Base-by-base conservation (phyloP, 176 grass and related monocot species). In the Elymus sibiricus region DNA sequence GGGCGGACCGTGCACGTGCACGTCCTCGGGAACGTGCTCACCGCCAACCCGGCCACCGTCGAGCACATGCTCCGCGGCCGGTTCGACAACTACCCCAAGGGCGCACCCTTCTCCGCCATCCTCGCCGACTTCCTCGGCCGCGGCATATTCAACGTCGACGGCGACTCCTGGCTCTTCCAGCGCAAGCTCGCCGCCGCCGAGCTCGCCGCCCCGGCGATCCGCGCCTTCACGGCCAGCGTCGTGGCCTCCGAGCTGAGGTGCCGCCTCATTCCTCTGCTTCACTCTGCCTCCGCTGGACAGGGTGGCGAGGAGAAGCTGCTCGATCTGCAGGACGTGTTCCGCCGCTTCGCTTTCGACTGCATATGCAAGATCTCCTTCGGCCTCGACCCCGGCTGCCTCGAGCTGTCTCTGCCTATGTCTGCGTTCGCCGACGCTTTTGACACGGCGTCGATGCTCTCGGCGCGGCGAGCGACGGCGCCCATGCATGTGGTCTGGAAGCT, bases 11-110 rank as follows among this genome's bases (percentile, higher is more conserved):
- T 98, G 70, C 91, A 92, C 86, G 82, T 98, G 63, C 96, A 95
- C 69, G 93, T 95, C 17, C 90, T 94, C 46, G 79, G 88, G 2
- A 92, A 90, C 92, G 90, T 86, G 74, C 70, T 97, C 64, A 93
- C 95, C 43, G 93, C 91, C 64, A 62, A 95, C 83, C 95, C 89
- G 7, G 39, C 73, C 38, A 90, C 90, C 66, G 92, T 97, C 42
- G 80, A 97, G 58, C 88, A 97, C 88, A 94, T 97, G 76, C 90
- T 94, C 3, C 89, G 89, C 59, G 49, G 62, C 58, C 88, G 82
- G 61, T 97, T 97, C 79, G 85, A 92, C 32, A 97, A 97, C 85
- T 94, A 97, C 70, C 94, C 94, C 38, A 97, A 97, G 81, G 94
- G 94, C 35, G 89, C 87, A 4, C 79, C 88, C 77, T 92, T 92